Evolutionary conservation across 2,329 filamentous ascomycete genomes (phyloP).

Genomic region (Aureobasidium sp.): DNA sequence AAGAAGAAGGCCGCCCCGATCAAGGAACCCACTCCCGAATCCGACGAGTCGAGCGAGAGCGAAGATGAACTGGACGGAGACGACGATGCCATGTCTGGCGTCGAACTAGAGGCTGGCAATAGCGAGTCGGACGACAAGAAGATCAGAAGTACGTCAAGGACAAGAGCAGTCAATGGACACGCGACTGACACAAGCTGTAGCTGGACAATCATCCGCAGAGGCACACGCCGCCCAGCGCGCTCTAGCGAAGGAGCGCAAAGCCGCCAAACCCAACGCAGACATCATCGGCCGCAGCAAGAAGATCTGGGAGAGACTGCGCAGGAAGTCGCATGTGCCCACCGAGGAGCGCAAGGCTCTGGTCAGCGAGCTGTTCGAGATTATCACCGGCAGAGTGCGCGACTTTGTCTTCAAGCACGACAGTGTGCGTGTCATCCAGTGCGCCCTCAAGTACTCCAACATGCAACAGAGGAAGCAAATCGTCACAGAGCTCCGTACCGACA

Average conservation of each 20-base stretch:
- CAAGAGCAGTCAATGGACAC: background rate
- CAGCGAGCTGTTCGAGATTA: slow-evolving; percentile 81
- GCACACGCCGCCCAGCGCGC: slow-evolving; percentile 90
- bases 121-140: slow-evolving; percentile 12
- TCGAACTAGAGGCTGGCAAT: slow-evolving; percentile 4
- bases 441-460: slow-evolving; percentile 85
- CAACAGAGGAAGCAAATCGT: slow-evolving; percentile 83
- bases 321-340: slow-evolving; percentile 86
- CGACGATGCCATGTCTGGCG: slow-evolving; percentile 5
- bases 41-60: slow-evolving; percentile 9
- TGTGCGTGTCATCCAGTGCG: slow-evolving; percentile 92
- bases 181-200: background rate
- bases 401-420: slow-evolving; percentile 98
- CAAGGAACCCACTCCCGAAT: slow-evolving; percentile 1
- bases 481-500: slow-evolving; percentile 74
- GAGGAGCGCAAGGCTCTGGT: slow-evolving; percentile 84
- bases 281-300: slow-evolving; percentile 85
- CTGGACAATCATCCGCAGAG: slow-evolving; percentile 62
- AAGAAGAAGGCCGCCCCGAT: slow-evolving; percentile 9
- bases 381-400: slow-evolving; percentile 84
- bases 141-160: slow-evolving; percentile 12
- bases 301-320: slow-evolving; percentile 86
- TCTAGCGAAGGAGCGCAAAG: slow-evolving; percentile 78
- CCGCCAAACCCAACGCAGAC: slow-evolving; percentile 87
- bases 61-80: slow-evolving; percentile 8